Evolutionary conservation across 306 rosid genomes (phyloP).

Genomic region (Herpetospermum pedunculosum): DNA sequence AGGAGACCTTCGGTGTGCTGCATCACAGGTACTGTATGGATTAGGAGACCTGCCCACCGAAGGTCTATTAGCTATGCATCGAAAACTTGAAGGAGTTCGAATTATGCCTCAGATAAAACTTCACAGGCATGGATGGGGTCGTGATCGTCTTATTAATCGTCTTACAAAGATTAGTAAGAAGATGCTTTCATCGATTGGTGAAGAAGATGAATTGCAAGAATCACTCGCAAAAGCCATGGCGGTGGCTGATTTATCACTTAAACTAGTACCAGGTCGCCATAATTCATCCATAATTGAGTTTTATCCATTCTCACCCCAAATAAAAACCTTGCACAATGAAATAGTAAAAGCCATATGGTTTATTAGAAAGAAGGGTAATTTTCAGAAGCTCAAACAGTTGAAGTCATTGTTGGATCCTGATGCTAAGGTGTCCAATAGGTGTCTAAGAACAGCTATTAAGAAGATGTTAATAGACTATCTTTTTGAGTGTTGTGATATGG

Average conservation of each 20-base stretch:
- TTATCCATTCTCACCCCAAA: slow-evolving; percentile 43
- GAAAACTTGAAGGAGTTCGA: slow-evolving; percentile 40
- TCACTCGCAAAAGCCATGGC: slow-evolving; percentile 80
- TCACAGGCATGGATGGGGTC: slow-evolving; percentile 31
- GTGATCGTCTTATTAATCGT: slow-evolving; percentile 23
- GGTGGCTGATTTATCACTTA: slow-evolving; percentile 50
- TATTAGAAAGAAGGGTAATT: slow-evolving; percentile 20
- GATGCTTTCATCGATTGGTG: slow-evolving; percentile 42
- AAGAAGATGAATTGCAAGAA: slow-evolving; percentile 38
- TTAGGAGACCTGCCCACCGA: slow-evolving; percentile 34
- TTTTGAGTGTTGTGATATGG: slow-evolving; percentile 58
- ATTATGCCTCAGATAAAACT: slow-evolving; percentile 38
- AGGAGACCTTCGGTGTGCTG: slow-evolving; percentile 29
- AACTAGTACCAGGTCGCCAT: slow-evolving; percentile 34
- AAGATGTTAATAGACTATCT: slow-evolving; percentile 54
- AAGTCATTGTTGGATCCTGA: slow-evolving; percentile 49
- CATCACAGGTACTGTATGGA: slow-evolving; percentile 23
- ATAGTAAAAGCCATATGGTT: slow-evolving; percentile 59
- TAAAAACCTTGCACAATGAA: slow-evolving; percentile 51
- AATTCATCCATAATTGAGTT: slow-evolving; percentile 30
- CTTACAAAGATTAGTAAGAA: slow-evolving; percentile 24
- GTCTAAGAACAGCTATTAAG: slow-evolving; percentile 32
- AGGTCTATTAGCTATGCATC: slow-evolving; percentile 53
- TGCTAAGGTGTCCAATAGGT: slow-evolving; percentile 30
- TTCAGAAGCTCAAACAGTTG: slow-evolving; percentile 33